Base-by-base conservation (phyloP, 1,284 basidiomycete species). In the Amylostereum areolatum region DNA sequence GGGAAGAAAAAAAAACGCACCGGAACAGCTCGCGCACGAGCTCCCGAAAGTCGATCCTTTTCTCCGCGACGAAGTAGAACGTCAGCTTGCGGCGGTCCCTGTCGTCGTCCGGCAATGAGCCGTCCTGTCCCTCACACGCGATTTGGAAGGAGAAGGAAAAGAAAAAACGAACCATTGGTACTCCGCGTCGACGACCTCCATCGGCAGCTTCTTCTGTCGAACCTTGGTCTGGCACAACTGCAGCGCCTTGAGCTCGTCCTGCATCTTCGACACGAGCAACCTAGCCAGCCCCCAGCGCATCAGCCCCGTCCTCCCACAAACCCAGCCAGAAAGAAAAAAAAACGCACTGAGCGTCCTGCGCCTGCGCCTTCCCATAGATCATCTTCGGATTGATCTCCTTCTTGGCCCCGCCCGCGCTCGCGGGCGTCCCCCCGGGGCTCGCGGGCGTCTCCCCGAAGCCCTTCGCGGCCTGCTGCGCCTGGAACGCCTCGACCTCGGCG, bases 181-280 rank as follows among this genome's bases (percentile, higher is more conserved):
- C 70, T 98, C 96, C 31, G 94, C 95, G 64, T 97, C 94, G 50
- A 97, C 86, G 51, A 99, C 93, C 68, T 95, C 91, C 96, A 99
- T 99, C 12, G 94, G 93, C 61, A 99, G 70, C 62, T 93, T 91
- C 71, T 92, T 89, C 67, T 92, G 90, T 45, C 83, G 75, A 11
- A 97, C 94, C 66, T 98, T 97, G 52, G 78, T 87, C 64, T 92
- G 81, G 61, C 95, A 97, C 51, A 98, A 73, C 62, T 90, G 85
- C 50, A 99, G 72, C 18, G 96, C 96, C 66, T 96, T 93, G 52
- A 85, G 73, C 67, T 99, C 96, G 64, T 99, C 96, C 60, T 89
- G 85, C 51, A 83, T 75, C 72, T 97, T 97, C 44, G 81, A 72
- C 33, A 82, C 72, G 57, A 97, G 73, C 48, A 86, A 67, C 62